Evolutionary conservation across 495 filamentous ascomycete species (phyloP).

Genomic region (Tuber borchii): DNA sequence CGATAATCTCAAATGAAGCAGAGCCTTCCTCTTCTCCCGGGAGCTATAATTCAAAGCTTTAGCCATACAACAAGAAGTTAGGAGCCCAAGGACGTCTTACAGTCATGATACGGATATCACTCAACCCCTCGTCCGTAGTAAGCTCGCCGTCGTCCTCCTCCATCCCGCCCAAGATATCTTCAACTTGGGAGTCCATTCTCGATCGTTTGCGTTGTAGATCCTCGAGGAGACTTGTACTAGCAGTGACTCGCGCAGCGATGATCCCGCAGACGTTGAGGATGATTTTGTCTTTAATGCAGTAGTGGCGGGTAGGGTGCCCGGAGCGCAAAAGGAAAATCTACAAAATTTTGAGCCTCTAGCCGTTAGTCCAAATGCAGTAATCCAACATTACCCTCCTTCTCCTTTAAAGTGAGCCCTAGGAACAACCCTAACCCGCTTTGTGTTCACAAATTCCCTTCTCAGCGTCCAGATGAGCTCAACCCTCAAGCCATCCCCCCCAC

Average conservation of each 20-base stretch:
- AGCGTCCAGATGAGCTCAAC: background rate
- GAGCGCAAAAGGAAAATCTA: background rate
- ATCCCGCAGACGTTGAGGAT: background rate
- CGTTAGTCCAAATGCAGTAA: background rate
- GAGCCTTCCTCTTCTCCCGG: constrained; percentile 46
- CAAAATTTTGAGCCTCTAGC: background rate
- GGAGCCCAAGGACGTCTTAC: background rate
- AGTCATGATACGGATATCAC: background rate
- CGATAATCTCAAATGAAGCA: constrained; percentile 78
- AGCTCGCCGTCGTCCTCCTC: background rate
- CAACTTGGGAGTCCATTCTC: background rate
- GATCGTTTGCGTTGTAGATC: background rate
- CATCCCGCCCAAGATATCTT: background rate
- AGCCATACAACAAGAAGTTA: background rate
- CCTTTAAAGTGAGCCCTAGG: background rate
- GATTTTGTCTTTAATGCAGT: background rate
- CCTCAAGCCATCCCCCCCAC: background rate
- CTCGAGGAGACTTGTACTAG: background rate
- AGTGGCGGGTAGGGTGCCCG: background rate
- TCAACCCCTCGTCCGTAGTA: background rate
- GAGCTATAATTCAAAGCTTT: constrained; percentile 40
- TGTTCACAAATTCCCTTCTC: background rate
- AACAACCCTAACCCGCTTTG: background rate
- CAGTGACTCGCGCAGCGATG: background rate
- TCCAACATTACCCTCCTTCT: background rate